phyloP scores from a whole-genome alignment of 2,329 filamentous ascomycete species.

The Didymella arachidicola region DNA sequence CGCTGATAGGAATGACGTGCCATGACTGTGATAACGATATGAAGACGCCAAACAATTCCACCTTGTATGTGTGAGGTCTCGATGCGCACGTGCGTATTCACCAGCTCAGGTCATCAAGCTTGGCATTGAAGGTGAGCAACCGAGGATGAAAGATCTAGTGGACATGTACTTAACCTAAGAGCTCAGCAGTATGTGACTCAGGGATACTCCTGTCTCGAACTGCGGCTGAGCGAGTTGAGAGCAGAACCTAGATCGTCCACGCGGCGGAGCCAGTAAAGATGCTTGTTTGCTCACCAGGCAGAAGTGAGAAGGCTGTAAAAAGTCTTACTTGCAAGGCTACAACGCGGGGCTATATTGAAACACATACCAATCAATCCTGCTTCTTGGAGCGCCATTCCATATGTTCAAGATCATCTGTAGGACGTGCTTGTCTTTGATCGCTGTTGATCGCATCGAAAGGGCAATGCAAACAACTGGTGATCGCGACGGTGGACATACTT shows the following conservation, averaged over 20 bases:
- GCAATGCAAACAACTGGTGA: neutral
- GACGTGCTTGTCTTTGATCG: neutral
- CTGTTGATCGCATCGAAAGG: neutral
- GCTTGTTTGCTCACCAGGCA: constrained; percentile 9
- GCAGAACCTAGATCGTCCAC: no score
- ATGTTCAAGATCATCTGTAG: neutral
- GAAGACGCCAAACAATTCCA: neutral
- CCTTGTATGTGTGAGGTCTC: neutral
- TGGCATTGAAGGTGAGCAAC: neutral
- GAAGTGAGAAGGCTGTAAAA: constrained; percentile 12
- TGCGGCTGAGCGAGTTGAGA: neutral
- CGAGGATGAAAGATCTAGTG: neutral
- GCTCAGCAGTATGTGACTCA: neutral
- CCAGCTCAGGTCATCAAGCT: neutral
- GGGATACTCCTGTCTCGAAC: neutral
- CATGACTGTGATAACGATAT: neutral
- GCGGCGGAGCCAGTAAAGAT: constrained; percentile 1
- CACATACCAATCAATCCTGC: neutral
- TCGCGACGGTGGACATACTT: neutral
- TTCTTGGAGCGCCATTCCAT: neutral
- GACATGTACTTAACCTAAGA: neutral
- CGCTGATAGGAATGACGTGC: neutral
- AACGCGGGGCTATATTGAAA: neutral
- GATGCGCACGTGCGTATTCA: neutral
- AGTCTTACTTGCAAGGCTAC: constrained; percentile 9